Conservation (phyloP, 345 rosid species). For the Salix arbutifolia region DNA sequence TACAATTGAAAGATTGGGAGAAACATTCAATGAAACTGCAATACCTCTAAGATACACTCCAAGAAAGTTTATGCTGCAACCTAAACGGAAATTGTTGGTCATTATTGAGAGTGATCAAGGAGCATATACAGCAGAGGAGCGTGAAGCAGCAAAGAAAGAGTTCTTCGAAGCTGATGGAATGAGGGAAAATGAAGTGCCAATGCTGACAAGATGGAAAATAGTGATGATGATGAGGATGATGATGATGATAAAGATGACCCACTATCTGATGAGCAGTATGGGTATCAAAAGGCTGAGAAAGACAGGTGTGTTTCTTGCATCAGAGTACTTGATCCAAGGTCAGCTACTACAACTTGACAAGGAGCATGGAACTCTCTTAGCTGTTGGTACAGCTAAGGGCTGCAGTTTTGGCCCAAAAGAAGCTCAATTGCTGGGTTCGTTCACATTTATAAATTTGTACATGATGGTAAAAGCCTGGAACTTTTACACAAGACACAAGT, state of each 20-base stretch:
- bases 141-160: constrained; percentile 90
- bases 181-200: constrained; percentile 66
- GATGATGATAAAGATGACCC: constrained; percentile 86
- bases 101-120: constrained; percentile 97
- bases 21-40: too few relatives aligned
- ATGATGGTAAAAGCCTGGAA: constrained; percentile 76
- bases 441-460: constrained; percentile 86
- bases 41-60: constrained; percentile 95
- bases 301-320: constrained; percentile 98
- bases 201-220: constrained; percentile 68
- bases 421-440: constrained; percentile 63
- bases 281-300: constrained; percentile 92
- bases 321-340: constrained; percentile 87
- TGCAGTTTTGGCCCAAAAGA: constrained; percentile 90
- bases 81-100: constrained; percentile 69
- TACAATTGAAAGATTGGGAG: constrained; percentile 90
- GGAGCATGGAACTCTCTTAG: constrained; percentile 84
- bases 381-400: constrained; percentile 93
- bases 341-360: constrained; percentile 77
- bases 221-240: too few relatives aligned
- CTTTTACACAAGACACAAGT: too few relatives aligned
- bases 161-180: constrained; percentile 78
- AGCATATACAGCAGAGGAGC: constrained; percentile 89
- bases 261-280: constrained; percentile 90
- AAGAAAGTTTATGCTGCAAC: constrained; percentile 83